phyloP scores from a whole-genome alignment of 2,329 filamentous ascomycete species.

The Pyrenophora teres region DNA sequence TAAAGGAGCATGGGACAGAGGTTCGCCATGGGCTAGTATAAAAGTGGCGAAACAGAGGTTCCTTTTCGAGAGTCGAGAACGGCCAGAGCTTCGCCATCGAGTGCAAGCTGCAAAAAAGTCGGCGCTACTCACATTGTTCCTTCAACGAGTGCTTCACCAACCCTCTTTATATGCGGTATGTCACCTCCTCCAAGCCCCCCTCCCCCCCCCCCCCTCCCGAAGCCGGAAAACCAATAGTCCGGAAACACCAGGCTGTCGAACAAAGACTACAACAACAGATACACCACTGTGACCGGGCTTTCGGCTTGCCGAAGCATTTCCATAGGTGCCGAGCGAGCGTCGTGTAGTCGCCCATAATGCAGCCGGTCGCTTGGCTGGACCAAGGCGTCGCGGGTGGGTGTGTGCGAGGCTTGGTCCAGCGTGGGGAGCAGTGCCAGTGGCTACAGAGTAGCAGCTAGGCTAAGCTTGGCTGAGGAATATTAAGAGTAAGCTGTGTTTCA shows the following conservation, averaged over 20 bases:
- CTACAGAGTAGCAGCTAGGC: no score
- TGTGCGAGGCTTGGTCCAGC: not conserved
- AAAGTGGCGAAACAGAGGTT: constrained; percentile 24
- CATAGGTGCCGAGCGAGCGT: not conserved
- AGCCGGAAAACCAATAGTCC: no score
- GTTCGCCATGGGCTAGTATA: constrained; percentile 11
- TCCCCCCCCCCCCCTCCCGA: no score
- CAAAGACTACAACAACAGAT: not conserved
- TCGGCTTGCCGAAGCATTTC: not conserved
- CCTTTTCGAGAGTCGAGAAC: constrained; percentile 16
- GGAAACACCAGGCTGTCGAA: not conserved
- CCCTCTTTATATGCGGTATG: constrained; percentile 4
- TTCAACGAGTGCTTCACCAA: not conserved
- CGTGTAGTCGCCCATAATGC: not conserved
- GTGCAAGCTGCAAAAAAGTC: constrained; percentile 1
- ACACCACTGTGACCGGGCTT: constrained; percentile 1
- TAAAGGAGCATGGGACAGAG: constrained; percentile 8
- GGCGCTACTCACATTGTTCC: constrained; percentile 17
- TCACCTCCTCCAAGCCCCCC: no score
- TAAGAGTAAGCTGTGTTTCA: no score
- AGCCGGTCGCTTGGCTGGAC: not conserved
- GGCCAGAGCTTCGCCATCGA: constrained; percentile 32
- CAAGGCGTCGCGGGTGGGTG: not conserved
- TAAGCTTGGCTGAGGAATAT: not conserved
- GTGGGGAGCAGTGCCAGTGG: not conserved